Base-by-base conservation (phyloP, 805 yeast species). In the Pichia phayaonensis region DNA sequence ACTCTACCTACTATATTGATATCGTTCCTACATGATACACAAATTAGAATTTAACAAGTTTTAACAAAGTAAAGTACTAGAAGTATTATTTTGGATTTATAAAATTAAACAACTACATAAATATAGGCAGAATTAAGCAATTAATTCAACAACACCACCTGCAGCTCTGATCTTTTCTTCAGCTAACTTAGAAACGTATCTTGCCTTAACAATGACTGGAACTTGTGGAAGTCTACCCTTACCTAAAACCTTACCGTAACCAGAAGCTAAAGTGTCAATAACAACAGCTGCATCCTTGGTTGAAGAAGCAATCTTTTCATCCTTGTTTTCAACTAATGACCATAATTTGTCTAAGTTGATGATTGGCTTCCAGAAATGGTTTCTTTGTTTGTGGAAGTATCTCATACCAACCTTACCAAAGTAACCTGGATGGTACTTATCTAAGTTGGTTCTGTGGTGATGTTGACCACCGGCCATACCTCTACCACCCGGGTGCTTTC, bases 401-500 rank as follows among this genome's bases (percentile, higher is more conserved):
- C 99, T 89, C 97, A 92, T 92, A 90, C 99, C 99, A 74, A 94
- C 98, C 83, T 94, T 95, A 87, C 99, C 99, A 81, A 94, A 94
- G 92, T 94, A 94, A 90, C 99, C 99, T 72, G 99, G 99, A 79
- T 94, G 99, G 96, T 87, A 94, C 80, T 92, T 94, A 78, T 94
- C 99, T 81, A 94, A 78, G 84, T 94, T 94, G 76, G 94, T 90
- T 84, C 99, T 89, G 97, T 94, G 99, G 80, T 94, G 99, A 79
- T 92, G 98, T 80, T 82, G 92, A 89, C 99, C 99, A 92, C 99
- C 99, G 75, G 99, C 99, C 90, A 80, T 92, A 94, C 99, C 99
- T 81, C 98, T 90, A 81, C 99, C 99, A 94, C 99, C 99, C 65
- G 99, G 97, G 71, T 87, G 94, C 96, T 94, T 94, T 90, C 99